Evolutionary conservation across 495 filamentous ascomycete genomes (phyloP).

Genomic region (Trichoderma gamsii): DNA sequence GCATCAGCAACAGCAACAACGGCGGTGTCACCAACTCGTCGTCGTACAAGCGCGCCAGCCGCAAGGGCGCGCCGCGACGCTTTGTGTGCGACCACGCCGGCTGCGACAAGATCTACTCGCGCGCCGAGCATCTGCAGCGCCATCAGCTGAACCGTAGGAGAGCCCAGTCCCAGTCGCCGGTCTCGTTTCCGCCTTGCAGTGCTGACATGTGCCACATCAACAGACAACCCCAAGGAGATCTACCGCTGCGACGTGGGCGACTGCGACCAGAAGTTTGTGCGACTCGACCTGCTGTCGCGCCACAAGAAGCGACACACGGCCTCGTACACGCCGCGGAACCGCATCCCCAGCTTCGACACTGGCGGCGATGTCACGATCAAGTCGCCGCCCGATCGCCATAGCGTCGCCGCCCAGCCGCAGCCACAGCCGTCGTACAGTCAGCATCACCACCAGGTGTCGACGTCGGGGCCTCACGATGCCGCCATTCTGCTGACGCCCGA

Average conservation of each 20-base stretch:
- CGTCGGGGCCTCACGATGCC: constrained; percentile 42
- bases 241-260: constrained; percentile 87
- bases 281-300: constrained; percentile 83
- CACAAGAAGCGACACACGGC: constrained; percentile 91
- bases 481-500: constrained; percentile 41
- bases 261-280: constrained; percentile 84
- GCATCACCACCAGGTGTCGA: constrained; percentile 18
- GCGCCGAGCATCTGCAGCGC: constrained; percentile 82
- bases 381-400: constrained; percentile 20
- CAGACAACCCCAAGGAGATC: constrained; percentile 92
- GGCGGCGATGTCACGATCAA: constrained; percentile 32
- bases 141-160: constrained; percentile 43
- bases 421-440: constrained; percentile 31
- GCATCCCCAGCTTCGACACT: constrained; percentile 67
- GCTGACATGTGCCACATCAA: constrained; percentile 20
- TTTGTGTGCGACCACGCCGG: constrained; percentile 79
- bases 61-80: constrained; percentile 42
- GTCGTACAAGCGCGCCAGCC: constrained; percentile 44
- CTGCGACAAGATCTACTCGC: constrained; percentile 91
- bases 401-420: constrained; percentile 28
- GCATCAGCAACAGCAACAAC: constrained; percentile 13
- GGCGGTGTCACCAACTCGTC: background rate
- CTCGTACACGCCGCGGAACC: constrained; percentile 83
- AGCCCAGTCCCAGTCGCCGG: constrained; percentile 6
- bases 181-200: background rate